These are phyloP conservation scores for Beauveria sp. DNA, from an alignment of 2,329 filamentous ascomycete species.

Conservation along the genomic window DNA sequence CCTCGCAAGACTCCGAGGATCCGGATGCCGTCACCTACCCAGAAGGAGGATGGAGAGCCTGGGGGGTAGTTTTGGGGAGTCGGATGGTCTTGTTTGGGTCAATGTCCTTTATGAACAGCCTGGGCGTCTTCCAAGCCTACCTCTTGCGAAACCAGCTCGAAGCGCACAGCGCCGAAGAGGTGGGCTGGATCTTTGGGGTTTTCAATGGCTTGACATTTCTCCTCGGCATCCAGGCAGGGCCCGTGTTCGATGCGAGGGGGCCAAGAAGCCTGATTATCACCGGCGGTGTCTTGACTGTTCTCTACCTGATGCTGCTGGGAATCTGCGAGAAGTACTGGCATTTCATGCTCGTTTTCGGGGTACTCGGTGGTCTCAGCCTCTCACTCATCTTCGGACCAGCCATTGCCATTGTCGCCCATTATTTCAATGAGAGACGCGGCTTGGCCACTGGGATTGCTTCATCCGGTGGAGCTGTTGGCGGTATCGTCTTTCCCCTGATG, in stretches of 20 bases:
- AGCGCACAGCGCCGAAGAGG: not conserved
- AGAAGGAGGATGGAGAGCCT: conserved; percentile 16
- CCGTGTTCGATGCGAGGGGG: not conserved
- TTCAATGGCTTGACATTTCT: conserved; percentile 1
- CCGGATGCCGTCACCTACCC: no score
- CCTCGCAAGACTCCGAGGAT: no score
- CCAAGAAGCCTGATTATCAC: not conserved
- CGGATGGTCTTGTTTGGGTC: conserved; percentile 27
- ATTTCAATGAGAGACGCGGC: conserved; percentile 61
- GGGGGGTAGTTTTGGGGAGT: conserved; percentile 18
- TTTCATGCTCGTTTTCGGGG: conserved; percentile 66
- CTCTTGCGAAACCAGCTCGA: not conserved
- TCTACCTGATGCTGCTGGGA: not conserved
- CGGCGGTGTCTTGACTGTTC: not conserved
- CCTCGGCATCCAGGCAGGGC: not conserved
- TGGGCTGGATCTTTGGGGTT: not conserved
- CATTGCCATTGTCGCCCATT: conserved; percentile 66
- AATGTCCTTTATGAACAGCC: conserved; percentile 15
- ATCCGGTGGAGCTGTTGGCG: conserved; percentile 59
- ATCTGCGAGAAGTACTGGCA: conserved; percentile 53
- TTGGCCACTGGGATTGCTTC: conserved; percentile 69
- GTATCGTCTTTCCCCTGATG: conserved; percentile 32
- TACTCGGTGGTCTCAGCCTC: conserved; percentile 60
- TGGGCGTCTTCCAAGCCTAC: not conserved
- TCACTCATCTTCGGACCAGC: conserved; percentile 72